Conservation (phyloP, 257 asterid genomes). For the Thymus mandschuricus region DNA sequence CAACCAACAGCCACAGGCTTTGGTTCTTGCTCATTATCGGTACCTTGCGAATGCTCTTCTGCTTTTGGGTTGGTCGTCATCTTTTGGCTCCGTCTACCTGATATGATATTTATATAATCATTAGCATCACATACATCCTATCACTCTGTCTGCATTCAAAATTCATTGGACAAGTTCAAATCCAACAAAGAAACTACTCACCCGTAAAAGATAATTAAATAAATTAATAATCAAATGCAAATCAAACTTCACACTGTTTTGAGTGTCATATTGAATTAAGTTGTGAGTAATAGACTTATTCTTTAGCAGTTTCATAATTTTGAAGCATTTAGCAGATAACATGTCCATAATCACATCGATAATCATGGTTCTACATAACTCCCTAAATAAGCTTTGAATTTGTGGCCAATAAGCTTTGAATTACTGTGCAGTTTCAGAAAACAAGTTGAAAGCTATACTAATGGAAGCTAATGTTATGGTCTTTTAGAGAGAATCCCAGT, state of each 20-base stretch:
- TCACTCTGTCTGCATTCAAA: background rate
- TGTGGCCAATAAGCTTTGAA: no score
- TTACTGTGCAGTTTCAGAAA: no score
- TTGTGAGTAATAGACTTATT: background rate
- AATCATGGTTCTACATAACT: background rate
- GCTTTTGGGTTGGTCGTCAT: slow-evolving; percentile 25
- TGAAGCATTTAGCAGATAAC: slow-evolving; percentile 8
- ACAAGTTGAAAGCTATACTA: no score
- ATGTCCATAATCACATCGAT: background rate
- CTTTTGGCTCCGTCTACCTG: slow-evolving; percentile 1
- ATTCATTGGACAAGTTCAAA: background rate
- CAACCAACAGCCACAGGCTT: slow-evolving; percentile 18
- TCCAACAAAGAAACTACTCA: background rate
- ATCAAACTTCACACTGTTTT: background rate
- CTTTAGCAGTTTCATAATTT: background rate
- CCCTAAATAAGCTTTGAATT: background rate
- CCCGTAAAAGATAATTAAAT: background rate
- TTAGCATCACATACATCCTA: background rate
- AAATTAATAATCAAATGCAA: background rate
- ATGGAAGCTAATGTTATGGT: no score
- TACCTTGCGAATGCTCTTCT: background rate
- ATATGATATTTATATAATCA: background rate
- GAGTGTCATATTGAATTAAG: background rate
- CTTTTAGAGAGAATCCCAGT: no score
- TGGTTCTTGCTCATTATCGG: slow-evolving; percentile 2